phyloP scores from a whole-genome alignment of 2,329 filamentous ascomycete species.

The Mycocentrospora acerina region DNA sequence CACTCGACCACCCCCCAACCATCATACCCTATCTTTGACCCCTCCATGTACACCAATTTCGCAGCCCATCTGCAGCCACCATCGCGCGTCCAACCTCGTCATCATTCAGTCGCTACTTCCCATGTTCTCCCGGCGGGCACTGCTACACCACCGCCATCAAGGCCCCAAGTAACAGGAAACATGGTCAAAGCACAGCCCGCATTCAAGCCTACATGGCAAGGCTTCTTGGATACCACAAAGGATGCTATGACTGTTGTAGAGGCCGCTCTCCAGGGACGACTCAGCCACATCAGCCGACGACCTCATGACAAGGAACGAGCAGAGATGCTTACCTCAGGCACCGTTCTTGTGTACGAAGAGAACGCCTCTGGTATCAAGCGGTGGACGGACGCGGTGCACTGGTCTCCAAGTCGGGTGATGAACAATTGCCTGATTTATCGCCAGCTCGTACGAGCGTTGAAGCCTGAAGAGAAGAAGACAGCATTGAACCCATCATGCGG shows the following conservation, averaged over 20 bases:
- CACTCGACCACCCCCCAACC: conserved; percentile 25
- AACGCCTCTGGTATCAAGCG: conserved; percentile 87
- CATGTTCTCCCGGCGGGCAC: conserved; percentile 26
- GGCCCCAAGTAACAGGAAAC: conserved; percentile 28
- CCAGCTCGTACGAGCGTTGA: conserved; percentile 57
- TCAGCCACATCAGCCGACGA: conserved; percentile 76
- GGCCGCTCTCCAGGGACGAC: conserved; percentile 68
- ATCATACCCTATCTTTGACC: conserved; percentile 34
- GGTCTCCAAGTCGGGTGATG: conserved; percentile 85
- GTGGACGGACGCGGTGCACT: conserved; percentile 89
- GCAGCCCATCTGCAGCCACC: conserved; percentile 20
- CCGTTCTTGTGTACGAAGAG: conserved; percentile 90
- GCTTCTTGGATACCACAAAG: conserved; percentile 66
- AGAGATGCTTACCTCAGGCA: conserved; percentile 77
- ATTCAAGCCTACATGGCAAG: conserved; percentile 66
- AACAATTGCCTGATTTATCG: conserved; percentile 85
- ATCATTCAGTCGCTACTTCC: conserved; percentile 35
- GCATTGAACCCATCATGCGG: conserved; percentile 39
- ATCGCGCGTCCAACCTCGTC: conserved; percentile 24
- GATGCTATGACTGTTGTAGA: conserved; percentile 83
- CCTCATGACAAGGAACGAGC: conserved; percentile 83
- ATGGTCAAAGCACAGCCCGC: conserved; percentile 42
- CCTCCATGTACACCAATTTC: conserved; percentile 32
- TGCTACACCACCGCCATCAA: conserved; percentile 31
- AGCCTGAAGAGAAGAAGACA: conserved; percentile 41